Percentiles rank a stretch among this genome's conserved stretches.
phyloP scores from a whole-genome alignment of 192 early-diverging fungal genomes.

The Linnemannia hyalina region DNA sequence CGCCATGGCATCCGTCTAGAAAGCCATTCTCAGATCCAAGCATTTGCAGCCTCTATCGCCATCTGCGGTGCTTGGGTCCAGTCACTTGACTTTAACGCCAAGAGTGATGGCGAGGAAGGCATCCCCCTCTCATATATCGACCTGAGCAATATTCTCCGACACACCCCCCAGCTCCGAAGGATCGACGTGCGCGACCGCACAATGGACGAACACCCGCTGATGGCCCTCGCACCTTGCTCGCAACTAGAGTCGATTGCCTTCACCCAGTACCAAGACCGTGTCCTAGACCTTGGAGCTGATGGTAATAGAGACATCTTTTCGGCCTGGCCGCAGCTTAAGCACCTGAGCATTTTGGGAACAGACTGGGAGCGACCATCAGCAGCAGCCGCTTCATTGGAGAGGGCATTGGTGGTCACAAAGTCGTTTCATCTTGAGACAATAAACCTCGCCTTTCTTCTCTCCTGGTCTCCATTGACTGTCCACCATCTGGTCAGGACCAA shows the following conservation, averaged over 20 bases:
- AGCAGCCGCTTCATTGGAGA: neutral
- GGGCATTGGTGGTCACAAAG: neutral
- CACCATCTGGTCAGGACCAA: neutral
- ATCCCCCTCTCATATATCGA: neutral
- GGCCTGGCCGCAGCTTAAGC: slow-evolving; percentile 9
- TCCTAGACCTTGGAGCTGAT: too few relatives aligned
- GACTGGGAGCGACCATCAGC: neutral
- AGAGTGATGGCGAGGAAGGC: neutral
- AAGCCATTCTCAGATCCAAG: neutral
- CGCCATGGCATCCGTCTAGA: neutral
- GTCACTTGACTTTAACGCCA: neutral
- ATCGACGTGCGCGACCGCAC: slow-evolving; percentile 9
- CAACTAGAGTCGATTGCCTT: slow-evolving; percentile 32
- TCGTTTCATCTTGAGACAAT: neutral
- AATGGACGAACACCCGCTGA: slow-evolving; percentile 14
- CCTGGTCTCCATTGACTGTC: neutral
- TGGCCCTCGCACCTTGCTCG: neutral
- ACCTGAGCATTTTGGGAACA: neutral
- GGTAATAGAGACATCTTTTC: neutral
- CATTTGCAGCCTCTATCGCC: neutral
- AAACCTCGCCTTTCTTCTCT: neutral
- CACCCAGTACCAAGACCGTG: neutral
- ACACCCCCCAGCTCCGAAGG: neutral
- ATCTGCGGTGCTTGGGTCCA: neutral
- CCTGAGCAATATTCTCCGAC: neutral